phyloP scores from a whole-genome alignment of 2,329 filamentous ascomycete species.

The Neospermospora avenae region DNA sequence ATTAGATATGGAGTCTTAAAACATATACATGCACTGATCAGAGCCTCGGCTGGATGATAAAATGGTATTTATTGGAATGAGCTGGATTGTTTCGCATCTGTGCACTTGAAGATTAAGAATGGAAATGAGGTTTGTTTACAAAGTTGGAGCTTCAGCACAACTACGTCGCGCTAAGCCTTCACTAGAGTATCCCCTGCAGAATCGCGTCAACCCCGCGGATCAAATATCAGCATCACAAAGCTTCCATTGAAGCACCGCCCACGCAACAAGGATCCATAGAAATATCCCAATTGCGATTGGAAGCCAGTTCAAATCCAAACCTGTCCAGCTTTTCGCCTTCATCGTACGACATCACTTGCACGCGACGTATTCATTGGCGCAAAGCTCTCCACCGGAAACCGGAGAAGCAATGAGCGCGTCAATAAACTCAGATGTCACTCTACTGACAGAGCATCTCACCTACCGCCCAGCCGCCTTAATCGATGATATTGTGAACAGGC shows the following conservation, averaged over 20 bases:
- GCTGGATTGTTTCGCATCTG: not conserved
- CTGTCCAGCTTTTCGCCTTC: not conserved
- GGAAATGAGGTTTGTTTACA: not conserved
- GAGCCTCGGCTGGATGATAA: too few relatives aligned
- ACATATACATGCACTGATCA: not conserved
- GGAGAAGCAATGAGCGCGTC: slow-evolving; percentile 26
- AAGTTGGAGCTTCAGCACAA: not conserved
- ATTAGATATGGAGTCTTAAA: not conserved
- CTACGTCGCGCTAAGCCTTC: not conserved
- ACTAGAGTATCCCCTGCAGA: not conserved
- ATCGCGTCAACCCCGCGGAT: slow-evolving; percentile 11
- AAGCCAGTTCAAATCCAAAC: not conserved
- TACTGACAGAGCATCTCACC: slow-evolving; percentile 93
- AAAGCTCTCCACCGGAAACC: not conserved
- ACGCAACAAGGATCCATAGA: not conserved
- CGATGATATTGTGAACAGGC: slow-evolving; percentile 8
- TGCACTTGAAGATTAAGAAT: not conserved
- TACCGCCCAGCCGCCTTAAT: slow-evolving; percentile 69
- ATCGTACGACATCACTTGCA: not conserved
- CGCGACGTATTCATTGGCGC: not conserved
- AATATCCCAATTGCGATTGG: too few relatives aligned
- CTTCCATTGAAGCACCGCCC: not conserved
- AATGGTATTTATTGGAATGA: too few relatives aligned
- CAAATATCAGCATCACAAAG: slow-evolving; percentile 17
- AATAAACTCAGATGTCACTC: slow-evolving; percentile 45